Base-by-base conservation (phyloP, 2,329 filamentous ascomycete genomes). In the Hypoxylon sp. region DNA sequence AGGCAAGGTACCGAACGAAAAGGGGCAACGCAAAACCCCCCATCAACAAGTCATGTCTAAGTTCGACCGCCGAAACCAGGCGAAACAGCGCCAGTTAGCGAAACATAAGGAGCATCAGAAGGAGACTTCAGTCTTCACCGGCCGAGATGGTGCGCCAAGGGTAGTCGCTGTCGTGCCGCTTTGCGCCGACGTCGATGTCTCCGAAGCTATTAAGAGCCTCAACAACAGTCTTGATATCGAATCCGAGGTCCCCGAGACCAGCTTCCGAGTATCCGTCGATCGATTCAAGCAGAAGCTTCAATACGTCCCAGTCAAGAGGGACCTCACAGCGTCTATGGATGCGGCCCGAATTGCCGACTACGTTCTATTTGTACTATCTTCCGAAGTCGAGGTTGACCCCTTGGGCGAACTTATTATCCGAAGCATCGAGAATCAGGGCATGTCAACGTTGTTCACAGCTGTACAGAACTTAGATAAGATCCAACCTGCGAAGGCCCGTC, bases 41-140 rank as follows among this genome's bases (percentile, higher is more conserved):
- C 94, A 97, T 80, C 96, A 99, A 80, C 94, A 97, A 83, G 89
- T 98, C 82, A 95, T 98, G 93, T 97, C 94, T 66, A 99, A 98
- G 82, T 88, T 99, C 80, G 94, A 97, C 81, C 92, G 96, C 67
- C 91, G 94, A 75, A 98, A 99, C 81, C 94, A 97, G 84, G 93
- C 94, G 74, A 95, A 95, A 81, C 96, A 99, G 85, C 90, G 91
- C 80, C 92, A 95, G 76, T 84, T 92, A 69, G 86, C 90, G 74
- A 98, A 98, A 82, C 90, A 94, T 77, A 90, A 90, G 77, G 94
- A 96, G 75, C 92, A 96, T 77, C 86, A 92, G 53, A 91, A 92
- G 73, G 91, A 94, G 58, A 90, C 88, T 0, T 93, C 90, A 40
- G 85, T 99, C 22, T 99, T 99, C 77, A 82, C 88, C n/a, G 96